Evolutionary conservation across 371 early-diverging fungal genomes (phyloP), one percentile per base, ranked within the genome.

Genomic region (Mortierella sp.): DNA sequence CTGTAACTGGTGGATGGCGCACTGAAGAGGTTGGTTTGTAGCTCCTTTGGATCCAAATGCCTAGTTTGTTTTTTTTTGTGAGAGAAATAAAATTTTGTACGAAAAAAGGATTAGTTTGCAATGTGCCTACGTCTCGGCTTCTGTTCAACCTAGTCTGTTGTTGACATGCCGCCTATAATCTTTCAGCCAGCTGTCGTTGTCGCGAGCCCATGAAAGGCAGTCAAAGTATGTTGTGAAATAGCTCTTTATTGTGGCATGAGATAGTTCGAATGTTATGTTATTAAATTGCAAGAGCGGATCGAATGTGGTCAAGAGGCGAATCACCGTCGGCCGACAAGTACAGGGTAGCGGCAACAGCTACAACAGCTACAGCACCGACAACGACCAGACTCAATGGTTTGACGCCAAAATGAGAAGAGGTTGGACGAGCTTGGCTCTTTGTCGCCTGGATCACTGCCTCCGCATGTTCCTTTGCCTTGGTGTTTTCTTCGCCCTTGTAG

Each of bases 401-500:
- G 31, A 28, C 16, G 16, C 65, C 65, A 65, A 65, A 65, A 38
- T 21, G 5, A 34, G 38, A 65, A 65, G 38, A 65, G 9, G 26
- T 21, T 38, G 19, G 14, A 8, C 48, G 48, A 48, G 48, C 14
- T 31, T 60, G 60, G 14, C 7, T 21, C 38, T 19, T 65, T 38
- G 38, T 24, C 65, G 65, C 65, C 38, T 38, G 34, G 19, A 65
- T 65, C 24, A 38, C 65, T 21, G 65, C 65, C 0, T 34, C 8
- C 38, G 34, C 34, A 38, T 65, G 65, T 13, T 16, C 65, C 21
- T 31, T 65, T 31, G 65, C 65, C 38, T 16, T 65, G 9, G 9
- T 21, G 21, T 65, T 65, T 3, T 65, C 70, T 7, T 78, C 77
- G 19, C 68, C 70, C 24, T 75, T 50, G 26, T 81, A 75, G 6